Conservation (phyloP, 2,329 filamentous ascomycete species). For the Hymenoscyphus linearis region DNA sequence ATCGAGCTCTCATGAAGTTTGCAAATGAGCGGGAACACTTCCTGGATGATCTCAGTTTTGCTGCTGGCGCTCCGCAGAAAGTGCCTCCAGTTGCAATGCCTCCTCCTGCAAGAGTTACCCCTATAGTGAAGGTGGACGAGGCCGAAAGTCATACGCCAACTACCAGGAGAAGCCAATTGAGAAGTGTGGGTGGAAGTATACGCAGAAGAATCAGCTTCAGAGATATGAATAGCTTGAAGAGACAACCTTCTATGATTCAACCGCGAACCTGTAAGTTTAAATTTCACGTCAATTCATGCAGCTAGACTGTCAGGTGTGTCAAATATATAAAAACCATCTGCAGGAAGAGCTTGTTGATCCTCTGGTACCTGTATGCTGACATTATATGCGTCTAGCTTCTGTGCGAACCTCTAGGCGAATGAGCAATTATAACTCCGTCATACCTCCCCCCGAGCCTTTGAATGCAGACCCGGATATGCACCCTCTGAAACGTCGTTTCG, state of each 20-base stretch:
- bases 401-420: slow-evolving; percentile 79
- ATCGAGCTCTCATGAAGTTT: slow-evolving; percentile 88
- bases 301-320: background rate
- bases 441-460: slow-evolving; percentile 85
- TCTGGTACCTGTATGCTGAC: slow-evolving; percentile 7
- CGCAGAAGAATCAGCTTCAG: slow-evolving; percentile 86
- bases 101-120: slow-evolving; percentile 58
- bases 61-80: slow-evolving; percentile 65
- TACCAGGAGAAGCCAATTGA: slow-evolving; percentile 40
- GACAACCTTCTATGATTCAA: slow-evolving; percentile 65
- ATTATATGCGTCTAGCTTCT: slow-evolving; percentile 45
- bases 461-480: slow-evolving; percentile 91
- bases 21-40: slow-evolving; percentile 93
- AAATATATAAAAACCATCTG: background rate
- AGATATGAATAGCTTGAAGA: slow-evolving; percentile 92
- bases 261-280: slow-evolving; percentile 59
- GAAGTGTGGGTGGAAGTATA: slow-evolving; percentile 71
- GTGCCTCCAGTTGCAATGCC: slow-evolving; percentile 65
- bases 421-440: slow-evolving; percentile 98
- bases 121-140: slow-evolving; percentile 77
- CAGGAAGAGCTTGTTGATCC: slow-evolving; percentile 6
- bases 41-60: slow-evolving; percentile 85
- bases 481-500: slow-evolving; percentile 86
- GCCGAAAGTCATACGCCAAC: slow-evolving; percentile 33
- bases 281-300: slow-evolving; percentile 9